These are phyloP conservation scores for Globisporangium polare DNA, from an alignment of 352 stramenopile species.

Conservation along the genomic window DNA sequence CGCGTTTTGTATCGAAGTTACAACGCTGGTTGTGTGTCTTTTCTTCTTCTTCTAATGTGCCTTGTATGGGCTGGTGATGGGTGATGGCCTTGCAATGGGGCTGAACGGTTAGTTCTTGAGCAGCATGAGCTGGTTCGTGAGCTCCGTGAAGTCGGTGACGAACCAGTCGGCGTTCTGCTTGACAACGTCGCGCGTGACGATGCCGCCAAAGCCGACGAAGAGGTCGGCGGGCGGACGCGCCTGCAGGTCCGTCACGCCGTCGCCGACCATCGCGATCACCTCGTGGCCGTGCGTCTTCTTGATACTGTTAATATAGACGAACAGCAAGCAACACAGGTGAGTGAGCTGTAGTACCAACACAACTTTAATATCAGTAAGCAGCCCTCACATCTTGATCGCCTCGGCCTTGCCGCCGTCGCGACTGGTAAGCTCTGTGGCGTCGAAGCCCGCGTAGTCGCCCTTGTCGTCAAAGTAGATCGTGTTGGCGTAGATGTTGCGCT, in stretches of 20 bases:
- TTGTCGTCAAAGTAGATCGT: constrained; percentile 93
- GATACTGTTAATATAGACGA: constrained; percentile 53
- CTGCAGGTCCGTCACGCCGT: constrained; percentile 98
- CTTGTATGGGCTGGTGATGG: not conserved
- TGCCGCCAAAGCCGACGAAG: constrained; percentile 97
- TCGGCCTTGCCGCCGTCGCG: constrained; percentile 76
- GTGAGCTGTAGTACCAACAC: not conserved
- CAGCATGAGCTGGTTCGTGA: constrained; percentile 59
- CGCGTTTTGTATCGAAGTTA: constrained; percentile 1
- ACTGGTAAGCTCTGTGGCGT: constrained; percentile 93
- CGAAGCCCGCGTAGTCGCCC: constrained; percentile 92
- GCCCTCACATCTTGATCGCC: constrained; percentile 65
- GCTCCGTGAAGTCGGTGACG: constrained; percentile 93
- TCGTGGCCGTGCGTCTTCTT: constrained; percentile 91
- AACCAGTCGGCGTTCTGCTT: constrained; percentile 96
- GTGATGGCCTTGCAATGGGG: not conserved
- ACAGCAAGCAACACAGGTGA: not conserved
- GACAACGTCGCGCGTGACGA: constrained; percentile 93
- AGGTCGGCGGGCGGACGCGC: constrained; percentile 95
- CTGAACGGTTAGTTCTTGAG: constrained; percentile 10
- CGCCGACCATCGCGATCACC: constrained; percentile 98
- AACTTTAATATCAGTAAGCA: not conserved
- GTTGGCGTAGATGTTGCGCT: constrained; percentile 97
- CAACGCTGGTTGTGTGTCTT: not conserved
- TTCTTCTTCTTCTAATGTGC: not conserved